Evolutionary conservation across 2,329 filamentous ascomycete species (phyloP).

Genomic region (Tympanopsis confertula): DNA sequence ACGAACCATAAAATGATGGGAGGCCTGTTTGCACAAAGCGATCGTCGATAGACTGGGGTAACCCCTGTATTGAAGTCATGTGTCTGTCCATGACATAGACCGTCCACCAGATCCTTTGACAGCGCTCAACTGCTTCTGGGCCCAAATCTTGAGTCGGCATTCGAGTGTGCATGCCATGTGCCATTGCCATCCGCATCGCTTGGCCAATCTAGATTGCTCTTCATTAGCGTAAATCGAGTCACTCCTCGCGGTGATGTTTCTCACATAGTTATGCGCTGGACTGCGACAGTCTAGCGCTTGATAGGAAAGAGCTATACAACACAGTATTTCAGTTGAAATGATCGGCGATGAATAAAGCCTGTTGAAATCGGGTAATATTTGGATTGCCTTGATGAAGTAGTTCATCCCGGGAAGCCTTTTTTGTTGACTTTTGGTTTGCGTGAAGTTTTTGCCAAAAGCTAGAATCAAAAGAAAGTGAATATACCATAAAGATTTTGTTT

Average conservation of each 20-base stretch:
- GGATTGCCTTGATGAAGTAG: slow-evolving; percentile 30
- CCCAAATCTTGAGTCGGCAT: slow-evolving; percentile 30
- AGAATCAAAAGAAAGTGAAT: slow-evolving; percentile 40
- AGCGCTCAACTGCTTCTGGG: slow-evolving; percentile 27
- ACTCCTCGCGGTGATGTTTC: slow-evolving; percentile 1
- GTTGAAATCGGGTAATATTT: slow-evolving; percentile 26
- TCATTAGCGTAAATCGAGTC: slow-evolving; percentile 1
- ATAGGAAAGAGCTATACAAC: slow-evolving; percentile 37
- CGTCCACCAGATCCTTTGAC: slow-evolving; percentile 40
- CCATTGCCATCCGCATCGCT: slow-evolving; percentile 34
- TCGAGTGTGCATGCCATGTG: slow-evolving; percentile 37
- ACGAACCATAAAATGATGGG: slow-evolving; percentile 25
- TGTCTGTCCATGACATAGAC: slow-evolving; percentile 38
- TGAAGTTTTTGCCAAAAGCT: slow-evolving; percentile 42
- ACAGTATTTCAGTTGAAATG: slow-evolving; percentile 33
- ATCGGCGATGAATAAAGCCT: slow-evolving; percentile 28
- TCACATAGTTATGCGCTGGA: slow-evolving; percentile 30
- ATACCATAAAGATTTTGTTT: slow-evolving; percentile 33
- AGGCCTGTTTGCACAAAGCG: slow-evolving; percentile 35
- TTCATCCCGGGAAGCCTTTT: slow-evolving; percentile 31
- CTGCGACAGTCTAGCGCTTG: slow-evolving; percentile 35
- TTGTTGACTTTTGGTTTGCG: slow-evolving; percentile 20
- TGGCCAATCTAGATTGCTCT: slow-evolving; percentile 27
- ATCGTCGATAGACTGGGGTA: slow-evolving; percentile 34
- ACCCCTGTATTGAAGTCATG: slow-evolving; percentile 39